Evolutionary conservation across 2,329 filamentous ascomycete species (phyloP), one percentile per base, ranked within the genome.

Genomic region (Esteya vermicola): DNA sequence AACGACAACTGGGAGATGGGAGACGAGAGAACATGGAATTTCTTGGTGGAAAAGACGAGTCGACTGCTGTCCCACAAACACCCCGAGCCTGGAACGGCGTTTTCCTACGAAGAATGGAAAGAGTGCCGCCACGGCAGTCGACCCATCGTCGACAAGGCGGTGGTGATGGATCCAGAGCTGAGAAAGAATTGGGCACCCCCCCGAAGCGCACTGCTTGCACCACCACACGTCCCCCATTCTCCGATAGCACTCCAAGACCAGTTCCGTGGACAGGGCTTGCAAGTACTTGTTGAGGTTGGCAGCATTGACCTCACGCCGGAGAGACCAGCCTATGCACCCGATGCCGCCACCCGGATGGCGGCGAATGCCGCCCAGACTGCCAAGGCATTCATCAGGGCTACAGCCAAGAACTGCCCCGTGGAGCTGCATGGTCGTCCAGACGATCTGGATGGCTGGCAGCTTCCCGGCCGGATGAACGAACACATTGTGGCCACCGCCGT

Each of bases 281-380:
- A 81, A 47, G 55, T 81, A 28, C 73, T 81, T 35, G 65, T 79
- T 18, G 77, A 79, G 49, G 59, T 81, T 44, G 64, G 70, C 1
- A 67, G 62, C 22, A 68, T 78, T 36, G 62, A 75, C 31, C 59
- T 79, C 1, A 71, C 64, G 0, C 72, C 72, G 0, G 65, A 70
- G 7, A 66, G 70, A 25, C 68, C 71, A 0, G 51, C 52, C 0
- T 76, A 68, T 44, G 49, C 58, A 19, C 22, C 12, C 28, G 27
- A 18, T n/a, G n/a, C n/a, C n/a, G n/a, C n/a, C n/a, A n/a, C n/a
- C n/a, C n/a, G n/a, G n/a, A n/a, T n/a, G n/a, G n/a, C n/a, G n/a
- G n/a, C n/a, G n/a, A n/a, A n/a, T n/a, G n/a, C n/a, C n/a, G n/a
- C n/a, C n/a, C n/a, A n/a, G n/a, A n/a, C n/a, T n/a, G n/a, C n/a